These are phyloP conservation scores for Amanita jacksonii DNA, from an alignment of 768 basidiomycete genomes.

Conservation along the genomic window DNA sequence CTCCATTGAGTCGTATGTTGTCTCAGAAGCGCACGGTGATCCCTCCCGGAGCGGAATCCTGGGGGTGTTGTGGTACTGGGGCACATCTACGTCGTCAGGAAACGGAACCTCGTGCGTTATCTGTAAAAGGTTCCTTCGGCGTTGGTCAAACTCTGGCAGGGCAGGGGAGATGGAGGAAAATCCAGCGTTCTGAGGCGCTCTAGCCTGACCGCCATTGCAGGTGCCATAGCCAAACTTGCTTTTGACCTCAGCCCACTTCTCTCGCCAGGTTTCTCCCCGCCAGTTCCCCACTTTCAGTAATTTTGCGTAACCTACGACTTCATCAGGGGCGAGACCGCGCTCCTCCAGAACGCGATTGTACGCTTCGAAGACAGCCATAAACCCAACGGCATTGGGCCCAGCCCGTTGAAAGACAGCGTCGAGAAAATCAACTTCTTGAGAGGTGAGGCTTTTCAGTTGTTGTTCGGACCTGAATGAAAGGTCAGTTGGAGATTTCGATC, in stretches of 20 bases:
- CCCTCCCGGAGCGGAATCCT: conserved; percentile 11
- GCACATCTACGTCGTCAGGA: no score
- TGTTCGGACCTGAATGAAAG: conserved; percentile 33
- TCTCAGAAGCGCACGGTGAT: conserved; percentile 10
- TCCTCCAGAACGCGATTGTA: conserved; percentile 74
- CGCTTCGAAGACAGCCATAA: conserved; percentile 74
- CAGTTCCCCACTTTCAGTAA: conserved; percentile 75
- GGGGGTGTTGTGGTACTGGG: conserved; percentile 20
- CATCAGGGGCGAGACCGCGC: conserved; percentile 67
- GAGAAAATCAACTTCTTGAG: conserved; percentile 57
- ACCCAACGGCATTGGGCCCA: conserved; percentile 59
- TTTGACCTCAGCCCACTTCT: conserved; percentile 73
- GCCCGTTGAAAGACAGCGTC: conserved; percentile 68
- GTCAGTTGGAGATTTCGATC: conserved; percentile 18
- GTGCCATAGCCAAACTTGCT: conserved; percentile 8
- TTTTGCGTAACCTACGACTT: conserved; percentile 75
- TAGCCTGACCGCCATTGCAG: background rate
- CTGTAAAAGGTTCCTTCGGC: no score
- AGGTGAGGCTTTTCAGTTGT: conserved; percentile 43
- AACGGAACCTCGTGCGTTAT: no score
- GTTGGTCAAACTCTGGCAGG: no score
- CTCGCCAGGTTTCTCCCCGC: conserved; percentile 71
- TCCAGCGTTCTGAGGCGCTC: background rate
- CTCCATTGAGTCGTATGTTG: conserved; percentile 8
- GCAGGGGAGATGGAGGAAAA: no score